Conservation (phyloP, 306 rosid genomes). For the Astragalus glycyphyllos region DNA sequence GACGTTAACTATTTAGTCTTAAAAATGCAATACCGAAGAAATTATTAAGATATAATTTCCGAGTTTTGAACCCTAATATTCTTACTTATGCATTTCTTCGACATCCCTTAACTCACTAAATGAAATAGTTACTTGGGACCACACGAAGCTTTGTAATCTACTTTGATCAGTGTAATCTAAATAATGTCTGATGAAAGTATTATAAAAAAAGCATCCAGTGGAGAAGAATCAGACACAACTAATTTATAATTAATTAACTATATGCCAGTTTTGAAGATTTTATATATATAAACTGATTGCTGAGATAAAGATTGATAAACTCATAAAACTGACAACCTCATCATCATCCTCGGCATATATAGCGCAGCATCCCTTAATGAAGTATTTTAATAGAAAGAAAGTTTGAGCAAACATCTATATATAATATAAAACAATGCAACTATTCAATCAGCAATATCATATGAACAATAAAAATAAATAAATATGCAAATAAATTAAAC, state of each 20-base stretch:
- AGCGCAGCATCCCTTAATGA: constrained; percentile 39
- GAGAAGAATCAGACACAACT: constrained; percentile 43
- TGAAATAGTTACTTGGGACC: neutral
- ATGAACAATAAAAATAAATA: constrained; percentile 29
- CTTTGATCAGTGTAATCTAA: constrained; percentile 46
- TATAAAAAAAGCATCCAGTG: constrained; percentile 32
- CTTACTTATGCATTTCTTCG: too few relatives aligned
- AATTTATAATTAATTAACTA: constrained; percentile 44
- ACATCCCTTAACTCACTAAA: too few relatives aligned
- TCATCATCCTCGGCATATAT: constrained; percentile 36
- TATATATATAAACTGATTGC: constrained; percentile 40
- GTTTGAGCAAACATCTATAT: constrained; percentile 44
- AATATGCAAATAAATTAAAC: neutral
- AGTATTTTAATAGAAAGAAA: constrained; percentile 47
- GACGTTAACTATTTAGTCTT: too few relatives aligned
- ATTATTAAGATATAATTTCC: too few relatives aligned
- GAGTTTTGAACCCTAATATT: too few relatives aligned
- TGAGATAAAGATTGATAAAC: constrained; percentile 25
- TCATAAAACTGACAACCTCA: constrained; percentile 42
- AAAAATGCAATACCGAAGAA: too few relatives aligned
- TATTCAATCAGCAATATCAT: constrained; percentile 36
- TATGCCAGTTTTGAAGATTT: constrained; percentile 37
- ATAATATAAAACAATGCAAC: constrained; percentile 25
- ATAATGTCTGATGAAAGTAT: constrained; percentile 41
- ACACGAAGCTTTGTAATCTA: constrained; percentile 37